Base-by-base conservation (phyloP, 192 early-diverging fungal species). In the Gonapodya prolifera region DNA sequence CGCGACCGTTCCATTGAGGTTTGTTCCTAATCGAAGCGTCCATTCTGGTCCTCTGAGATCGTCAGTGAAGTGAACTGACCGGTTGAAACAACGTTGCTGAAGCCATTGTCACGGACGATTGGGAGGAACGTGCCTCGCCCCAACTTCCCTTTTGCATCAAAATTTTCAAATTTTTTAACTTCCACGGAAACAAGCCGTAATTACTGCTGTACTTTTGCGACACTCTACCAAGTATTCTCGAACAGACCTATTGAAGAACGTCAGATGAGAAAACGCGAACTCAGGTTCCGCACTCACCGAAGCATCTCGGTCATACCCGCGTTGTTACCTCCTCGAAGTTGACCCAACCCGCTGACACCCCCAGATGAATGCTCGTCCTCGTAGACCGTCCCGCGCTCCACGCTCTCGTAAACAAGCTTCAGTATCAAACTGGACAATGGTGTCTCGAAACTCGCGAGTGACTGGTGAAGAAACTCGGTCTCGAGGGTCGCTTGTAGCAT, bases 401-500 rank as follows among this genome's bases (percentile, higher is more conserved):
- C 88, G 1, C 89, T 87, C 45, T 87, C 84, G 81, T 94, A 92
- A 35, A 97, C 91, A 70, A 90, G 86, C 35, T 88, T 87, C 77
- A 96, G 84, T 34, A 91, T 86, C 77, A 91, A 85, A 36, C 84
- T 85, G 2, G 93, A 89, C 18, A 83, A 77, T 17, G 88, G 81
- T 1, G 88, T 90, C 77, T 94, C 85, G 83, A 94, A 98, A 78
- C 89, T 85, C 29, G 89, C 82, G 34, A 98, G 80, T 0, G 92
- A 94, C 80, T 91, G 92, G 78, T 94, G 89, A 80, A 98, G 90
- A 76, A 97, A 92, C 81, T 95, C 90, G 75, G 91, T 93, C 83
- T 99, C 97, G 1, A 97, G 83, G 2, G 92, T 94, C n/a, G 93
- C 95, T 86, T 96, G 97, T 69, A 98, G 81, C 91, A 95, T 94